A percentile compares a stretch with the other conserved stretches of the same genome.
Conservation (phyloP, 176 grass and related monocot species). For the Avena eriantha region DNA sequence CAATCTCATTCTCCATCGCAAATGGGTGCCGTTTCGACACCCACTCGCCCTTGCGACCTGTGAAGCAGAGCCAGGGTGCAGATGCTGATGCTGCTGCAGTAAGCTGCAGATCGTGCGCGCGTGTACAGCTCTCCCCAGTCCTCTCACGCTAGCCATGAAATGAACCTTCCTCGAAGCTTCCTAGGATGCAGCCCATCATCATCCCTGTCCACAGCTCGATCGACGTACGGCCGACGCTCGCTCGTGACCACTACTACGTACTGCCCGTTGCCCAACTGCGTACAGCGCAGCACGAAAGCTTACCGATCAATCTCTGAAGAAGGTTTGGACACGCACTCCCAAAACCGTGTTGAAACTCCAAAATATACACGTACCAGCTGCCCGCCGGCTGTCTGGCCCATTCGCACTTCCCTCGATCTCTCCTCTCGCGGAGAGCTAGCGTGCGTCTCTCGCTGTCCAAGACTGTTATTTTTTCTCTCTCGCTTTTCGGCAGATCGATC, state of each 20-base stretch:
- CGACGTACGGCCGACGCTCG: background rate
- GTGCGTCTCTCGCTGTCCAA: background rate
- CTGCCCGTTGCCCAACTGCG: background rate
- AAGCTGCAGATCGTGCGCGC: background rate
- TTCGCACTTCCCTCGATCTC: background rate
- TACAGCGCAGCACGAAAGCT: background rate
- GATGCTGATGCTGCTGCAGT: background rate
- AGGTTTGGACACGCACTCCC: background rate
- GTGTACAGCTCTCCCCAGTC: background rate
- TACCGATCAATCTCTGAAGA: background rate
- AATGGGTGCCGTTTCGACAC: background rate
- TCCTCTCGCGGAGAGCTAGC: no score
- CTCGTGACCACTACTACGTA: background rate
- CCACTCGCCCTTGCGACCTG: background rate
- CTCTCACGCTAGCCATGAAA: background rate
- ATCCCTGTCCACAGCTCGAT: background rate
- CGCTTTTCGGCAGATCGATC: background rate
- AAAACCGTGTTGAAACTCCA: slow-evolving; percentile 32
- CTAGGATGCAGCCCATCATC: background rate
- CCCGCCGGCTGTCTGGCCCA: background rate
- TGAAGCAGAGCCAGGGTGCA: background rate
- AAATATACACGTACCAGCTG: background rate
- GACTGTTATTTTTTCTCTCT: background rate
- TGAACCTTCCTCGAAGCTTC: background rate
- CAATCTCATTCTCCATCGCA: background rate